Evolutionary conservation across 805 yeast species (phyloP).

Genomic region (Wickerhamomyces sydowiorum): DNA sequence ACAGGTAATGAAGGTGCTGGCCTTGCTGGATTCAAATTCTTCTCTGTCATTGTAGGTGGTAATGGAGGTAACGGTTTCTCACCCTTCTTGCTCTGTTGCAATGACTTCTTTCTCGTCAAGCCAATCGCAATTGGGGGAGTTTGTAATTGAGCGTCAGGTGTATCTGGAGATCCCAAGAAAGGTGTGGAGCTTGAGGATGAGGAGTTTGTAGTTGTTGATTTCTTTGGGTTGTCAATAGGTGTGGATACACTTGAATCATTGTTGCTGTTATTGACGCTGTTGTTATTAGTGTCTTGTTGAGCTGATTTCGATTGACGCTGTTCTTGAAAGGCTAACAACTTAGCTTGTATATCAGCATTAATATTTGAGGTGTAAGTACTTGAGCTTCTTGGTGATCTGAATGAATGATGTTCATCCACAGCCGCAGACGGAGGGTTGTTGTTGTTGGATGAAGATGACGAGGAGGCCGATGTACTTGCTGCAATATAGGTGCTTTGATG

Average conservation of each 20-base stretch:
- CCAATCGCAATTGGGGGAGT: neutral
- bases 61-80: constrained; percentile 38
- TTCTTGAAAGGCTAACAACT: constrained; percentile 82
- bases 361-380: constrained; percentile 32
- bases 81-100: neutral
- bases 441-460: neutral
- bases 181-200: neutral
- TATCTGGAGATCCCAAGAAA: too few relatives aligned
- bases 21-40: constrained; percentile 19
- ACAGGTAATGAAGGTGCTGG: constrained; percentile 25
- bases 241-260: constrained; percentile 9
- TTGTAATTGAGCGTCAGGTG: neutral
- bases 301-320: constrained; percentile 48
- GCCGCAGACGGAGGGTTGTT: neutral
- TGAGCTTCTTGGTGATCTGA: constrained; percentile 20
- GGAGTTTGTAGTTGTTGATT: neutral
- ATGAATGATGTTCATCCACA: neutral
- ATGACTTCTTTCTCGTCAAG: neutral
- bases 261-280: too few relatives aligned
- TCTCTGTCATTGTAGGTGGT: constrained; percentile 13
- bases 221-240: constrained; percentile 1
- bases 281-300: constrained; percentile 9
- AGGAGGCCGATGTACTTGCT: too few relatives aligned
- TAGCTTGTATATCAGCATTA: constrained; percentile 79
- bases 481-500: too few relatives aligned